Base-by-base conservation (phyloP, 140 eudicot species). In the Oenanthe javanica region DNA sequence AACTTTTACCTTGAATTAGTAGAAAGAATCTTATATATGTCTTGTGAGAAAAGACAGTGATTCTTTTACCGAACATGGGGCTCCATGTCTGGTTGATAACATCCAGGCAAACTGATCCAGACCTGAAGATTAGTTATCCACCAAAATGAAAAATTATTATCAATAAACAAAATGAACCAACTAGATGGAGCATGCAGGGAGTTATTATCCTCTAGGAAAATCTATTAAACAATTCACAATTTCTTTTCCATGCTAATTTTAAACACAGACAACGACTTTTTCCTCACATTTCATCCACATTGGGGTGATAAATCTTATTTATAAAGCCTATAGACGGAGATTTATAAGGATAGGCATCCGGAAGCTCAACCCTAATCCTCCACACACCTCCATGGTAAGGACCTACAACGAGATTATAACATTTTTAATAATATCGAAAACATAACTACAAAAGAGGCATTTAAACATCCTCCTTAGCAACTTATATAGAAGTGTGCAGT, bases 301-400 rank as follows among this genome's bases (percentile, higher is more conserved):
- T 88, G 0, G 91, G 91, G 79, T 88, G 91, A 83, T 88, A 88
- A 13, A 88, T 86, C 67, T 77, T 82, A 69, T 84, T 88, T 6
- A 77, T 71, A 75, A 88, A 88, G 7, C 85, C 87, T 36, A 88
- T 66, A 2, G 88, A 88, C 49, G 91, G 91, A 71, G 91, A 84
- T 40, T 87, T 81, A 36, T 83, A 88, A 6, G 91, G 91, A 71
- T 88, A 88, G 82, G 84, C 87, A 79, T 86, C 87, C 66, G 91
- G 89, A 77, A 88, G 91, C 83, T 84, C 85, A 72, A 88, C 91
- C 42, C 86, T 84, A 46, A 88, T 63, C 80, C 81, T 88, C 91
- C 91, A 88, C 55, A 82, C 75, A n/a, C 91, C 91, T 86, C 89
- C 89, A 9, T 76, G 72, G 45, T 88, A 88, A 67, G 81, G 80